Conservation (phyloP, 2,329 filamentous ascomycete genomes). For the Fusarium graminum region DNA sequence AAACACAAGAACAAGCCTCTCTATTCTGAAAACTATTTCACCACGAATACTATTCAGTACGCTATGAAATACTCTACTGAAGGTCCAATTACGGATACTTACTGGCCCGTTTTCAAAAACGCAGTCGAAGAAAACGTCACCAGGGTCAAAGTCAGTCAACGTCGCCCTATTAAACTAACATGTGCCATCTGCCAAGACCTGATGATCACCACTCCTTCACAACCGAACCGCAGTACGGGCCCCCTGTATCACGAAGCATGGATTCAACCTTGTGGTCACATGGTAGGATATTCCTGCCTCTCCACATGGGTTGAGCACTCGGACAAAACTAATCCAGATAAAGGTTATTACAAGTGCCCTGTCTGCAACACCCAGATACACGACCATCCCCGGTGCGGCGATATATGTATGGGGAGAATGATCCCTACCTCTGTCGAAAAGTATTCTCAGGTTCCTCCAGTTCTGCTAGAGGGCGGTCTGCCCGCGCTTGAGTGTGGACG, state of each 20-base stretch:
- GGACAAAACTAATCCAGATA: not conserved
- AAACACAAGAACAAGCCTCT: not conserved
- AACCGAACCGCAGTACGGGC: not conserved
- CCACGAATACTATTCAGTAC: not conserved
- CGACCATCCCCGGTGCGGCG: not conserved
- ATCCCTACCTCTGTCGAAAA: not conserved
- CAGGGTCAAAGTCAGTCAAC: not conserved
- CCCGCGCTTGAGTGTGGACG: not conserved
- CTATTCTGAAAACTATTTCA: not conserved
- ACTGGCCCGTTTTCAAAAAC: not conserved
- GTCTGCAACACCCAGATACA: not conserved
- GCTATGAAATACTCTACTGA: rapidly evolving
- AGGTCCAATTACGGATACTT: not conserved
- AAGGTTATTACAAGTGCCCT: not conserved
- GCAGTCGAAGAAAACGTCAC: not conserved
- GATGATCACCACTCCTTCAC: not conserved
- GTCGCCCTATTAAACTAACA: not conserved
- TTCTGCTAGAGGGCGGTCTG: not conserved
- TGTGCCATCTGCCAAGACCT: not conserved
- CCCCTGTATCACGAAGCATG: not conserved
- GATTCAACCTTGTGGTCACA: not conserved
- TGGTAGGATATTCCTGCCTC: not conserved
- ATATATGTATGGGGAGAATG: not conserved
- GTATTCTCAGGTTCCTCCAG: not conserved
- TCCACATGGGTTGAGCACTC: not conserved